A percentile compares a stretch with the other conserved stretches of the same genome.
Conservation (phyloP, 495 filamentous ascomycete species). For the Neurospora sp. region DNA sequence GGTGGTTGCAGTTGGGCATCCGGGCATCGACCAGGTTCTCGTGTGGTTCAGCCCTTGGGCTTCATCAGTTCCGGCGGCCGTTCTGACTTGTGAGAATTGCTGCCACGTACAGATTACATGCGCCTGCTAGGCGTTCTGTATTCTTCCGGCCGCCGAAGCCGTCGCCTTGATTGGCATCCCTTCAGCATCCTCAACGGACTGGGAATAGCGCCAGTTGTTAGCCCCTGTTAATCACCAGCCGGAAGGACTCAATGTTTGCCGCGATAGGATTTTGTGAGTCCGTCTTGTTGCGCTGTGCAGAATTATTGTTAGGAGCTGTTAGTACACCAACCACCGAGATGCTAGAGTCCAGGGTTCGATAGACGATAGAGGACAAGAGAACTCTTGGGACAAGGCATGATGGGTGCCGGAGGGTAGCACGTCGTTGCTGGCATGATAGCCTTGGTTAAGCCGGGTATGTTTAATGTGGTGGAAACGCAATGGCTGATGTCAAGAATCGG, state of each 20-base stretch:
- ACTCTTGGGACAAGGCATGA: background rate
- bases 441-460: background rate
- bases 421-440: background rate
- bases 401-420: background rate
- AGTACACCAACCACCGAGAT: background rate
- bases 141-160: background rate
- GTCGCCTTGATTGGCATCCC: background rate
- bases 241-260: background rate
- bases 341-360: background rate
- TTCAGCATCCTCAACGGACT: background rate
- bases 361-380: background rate
- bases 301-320: background rate
- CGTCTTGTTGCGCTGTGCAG: background rate
- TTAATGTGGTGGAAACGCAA: background rate
- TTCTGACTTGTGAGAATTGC: background rate
- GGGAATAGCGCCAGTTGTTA: background rate
- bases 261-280: background rate
- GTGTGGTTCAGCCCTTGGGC: background rate
- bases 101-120: background rate
- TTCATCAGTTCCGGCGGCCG: background rate
- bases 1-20: slow-evolving; percentile 18
- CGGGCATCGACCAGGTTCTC: slow-evolving; percentile 9
- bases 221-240: background rate
- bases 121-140: background rate
- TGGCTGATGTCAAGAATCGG: background rate